These are phyloP conservation scores for Litchi chinensis DNA, from an alignment of 345 rosid species.

Conservation along the genomic window DNA sequence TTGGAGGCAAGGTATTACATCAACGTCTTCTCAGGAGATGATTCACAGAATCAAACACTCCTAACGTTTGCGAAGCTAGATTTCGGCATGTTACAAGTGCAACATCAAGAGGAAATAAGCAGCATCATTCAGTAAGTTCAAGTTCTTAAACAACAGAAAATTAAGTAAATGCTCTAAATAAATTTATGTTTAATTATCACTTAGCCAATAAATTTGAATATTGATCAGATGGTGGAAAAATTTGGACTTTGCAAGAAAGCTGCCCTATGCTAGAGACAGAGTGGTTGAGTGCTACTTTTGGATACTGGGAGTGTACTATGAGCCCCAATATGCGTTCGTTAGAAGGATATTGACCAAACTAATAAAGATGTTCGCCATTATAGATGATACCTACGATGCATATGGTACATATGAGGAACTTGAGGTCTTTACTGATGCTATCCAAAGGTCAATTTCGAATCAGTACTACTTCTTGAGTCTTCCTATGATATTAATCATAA, in stretches of 20 bases:
- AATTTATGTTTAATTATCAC: not conserved
- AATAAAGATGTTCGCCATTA: conserved; percentile 11
- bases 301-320: conserved; percentile 17
- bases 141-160: too few species aligned
- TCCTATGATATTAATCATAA: too few species aligned
- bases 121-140: conserved; percentile 9
- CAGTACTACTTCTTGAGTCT: too few species aligned
- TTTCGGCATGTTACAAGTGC: conserved; percentile 16
- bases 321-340: not conserved
- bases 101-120: conserved; percentile 18
- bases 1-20: conserved; percentile 24
- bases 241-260: conserved; percentile 10
- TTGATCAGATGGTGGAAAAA: conserved; percentile 31
- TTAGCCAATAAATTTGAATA: not conserved
- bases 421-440: conserved; percentile 6
- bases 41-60: not conserved
- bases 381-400: conserved; percentile 37
- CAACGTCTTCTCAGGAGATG: conserved; percentile 20
- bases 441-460: not conserved
- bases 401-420: conserved; percentile 29
- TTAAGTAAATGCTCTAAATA: too few species aligned
- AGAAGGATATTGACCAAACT: conserved; percentile 17
- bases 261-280: conserved; percentile 27
- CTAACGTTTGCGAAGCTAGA: conserved; percentile 33
- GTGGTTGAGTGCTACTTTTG: conserved; percentile 25